These are phyloP conservation scores for Licmophora abbreviata DNA, from an alignment of 108 stramenopile genomes.

Conservation along the genomic window DNA sequence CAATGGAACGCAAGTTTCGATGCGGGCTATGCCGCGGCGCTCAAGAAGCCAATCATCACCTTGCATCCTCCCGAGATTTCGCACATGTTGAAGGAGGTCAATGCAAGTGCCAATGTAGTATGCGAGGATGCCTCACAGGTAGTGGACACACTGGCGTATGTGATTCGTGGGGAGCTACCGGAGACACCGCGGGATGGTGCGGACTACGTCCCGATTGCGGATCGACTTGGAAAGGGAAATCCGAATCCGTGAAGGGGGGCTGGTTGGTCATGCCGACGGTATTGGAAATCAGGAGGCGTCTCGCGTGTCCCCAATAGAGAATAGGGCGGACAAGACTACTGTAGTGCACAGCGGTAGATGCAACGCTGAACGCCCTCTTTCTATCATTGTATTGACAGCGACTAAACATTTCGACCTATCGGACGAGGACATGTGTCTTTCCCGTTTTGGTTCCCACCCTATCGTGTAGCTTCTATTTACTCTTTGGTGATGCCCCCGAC, in stretches of 20 bases:
- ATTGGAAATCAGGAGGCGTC: too few relatives aligned
- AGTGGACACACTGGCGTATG: slow-evolving; percentile 78
- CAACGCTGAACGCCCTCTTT: too few relatives aligned
- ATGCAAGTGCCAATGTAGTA: slow-evolving; percentile 61
- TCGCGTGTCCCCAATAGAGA: too few relatives aligned
- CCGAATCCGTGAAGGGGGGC: slow-evolving; percentile 84
- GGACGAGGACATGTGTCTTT: too few relatives aligned
- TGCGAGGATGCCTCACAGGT: slow-evolving; percentile 74
- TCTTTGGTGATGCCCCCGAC: too few relatives aligned
- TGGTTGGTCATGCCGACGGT: too few relatives aligned
- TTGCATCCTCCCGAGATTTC: slow-evolving; percentile 70
- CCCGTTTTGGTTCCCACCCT: too few relatives aligned
- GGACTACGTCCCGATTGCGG: slow-evolving; percentile 63
- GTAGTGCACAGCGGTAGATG: too few relatives aligned
- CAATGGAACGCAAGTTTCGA: slow-evolving; percentile 90
- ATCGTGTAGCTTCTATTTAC: too few relatives aligned
- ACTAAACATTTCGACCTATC: too few relatives aligned
- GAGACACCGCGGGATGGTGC: slow-evolving; percentile 58
- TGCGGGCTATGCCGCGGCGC: slow-evolving; percentile 75
- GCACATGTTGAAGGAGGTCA: slow-evolving; percentile 90
- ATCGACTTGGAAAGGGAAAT: slow-evolving; percentile 78
- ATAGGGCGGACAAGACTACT: too few relatives aligned
- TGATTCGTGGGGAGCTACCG: slow-evolving; percentile 69
- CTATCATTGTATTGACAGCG: too few relatives aligned
- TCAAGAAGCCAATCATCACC: slow-evolving; percentile 70